Evolutionary conservation across 495 filamentous ascomycete genomes (phyloP), one percentile per base, ranked within the genome.

Genomic region (Cryomyces minteri): DNA sequence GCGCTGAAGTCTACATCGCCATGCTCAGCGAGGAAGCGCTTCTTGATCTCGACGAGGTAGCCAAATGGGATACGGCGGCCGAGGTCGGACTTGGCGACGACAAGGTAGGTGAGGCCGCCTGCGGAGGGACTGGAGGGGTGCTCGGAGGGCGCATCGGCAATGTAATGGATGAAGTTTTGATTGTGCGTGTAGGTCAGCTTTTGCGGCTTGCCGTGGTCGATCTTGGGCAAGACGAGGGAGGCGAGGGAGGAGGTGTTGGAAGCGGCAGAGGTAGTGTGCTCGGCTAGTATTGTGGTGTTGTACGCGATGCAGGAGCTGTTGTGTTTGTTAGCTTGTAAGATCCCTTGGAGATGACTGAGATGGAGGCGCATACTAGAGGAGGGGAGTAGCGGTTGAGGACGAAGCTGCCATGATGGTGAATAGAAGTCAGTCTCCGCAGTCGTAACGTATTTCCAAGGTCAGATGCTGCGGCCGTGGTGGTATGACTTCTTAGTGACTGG

Each of bases 171-270:
- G 67, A 88, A 86, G 59, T 94, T 77, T 39, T 76, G 67, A 59
- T 86, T 79, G 61, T 93, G 85, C 29, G 84, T 92, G 69, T 88
- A 94, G 50, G 88, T 96, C 33, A 93, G 76, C 61, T 94, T 94
- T 58, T 88, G 80, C 5, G 88, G 73, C 32, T 72, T 64, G 45
- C 69, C 59, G 62, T 98, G 90, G 49, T 65, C 63, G 71, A 98
- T 94, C 57, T 94, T 95, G 45, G 90, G 90, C 49, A 98, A 85
- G 66, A 96, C 86, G 53, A 95, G 71, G 49, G 86, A 88, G 55
- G 88, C 85, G 51, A 96, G 82, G 25, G 72, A 77, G 30, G 84
- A 88, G 44, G 84, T 81, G 48, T 79, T 71, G 28, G 80, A 76
- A 18, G 79, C 75, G 36, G 88, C 80, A 4, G 79, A 71, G 28